A percentile compares a stretch with the other conserved stretches of the same genome.
These are phyloP conservation scores for Pestalotiopsis sp. DNA, from an alignment of 2,329 filamentous ascomycete species.

Conservation along the genomic window DNA sequence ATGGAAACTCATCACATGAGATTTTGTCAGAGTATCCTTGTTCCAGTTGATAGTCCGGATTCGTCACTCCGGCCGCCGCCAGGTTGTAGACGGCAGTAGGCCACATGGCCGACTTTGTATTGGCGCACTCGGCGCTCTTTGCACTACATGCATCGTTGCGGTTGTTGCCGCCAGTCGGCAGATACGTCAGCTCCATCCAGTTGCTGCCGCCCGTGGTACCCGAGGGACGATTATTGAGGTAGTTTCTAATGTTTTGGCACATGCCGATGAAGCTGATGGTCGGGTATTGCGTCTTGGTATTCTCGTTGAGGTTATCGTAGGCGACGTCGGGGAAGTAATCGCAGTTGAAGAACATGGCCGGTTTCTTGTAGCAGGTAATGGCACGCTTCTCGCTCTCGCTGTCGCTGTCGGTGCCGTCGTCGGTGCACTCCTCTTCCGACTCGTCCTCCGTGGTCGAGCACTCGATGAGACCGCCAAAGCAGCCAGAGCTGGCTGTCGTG, in stretches of 20 bases:
- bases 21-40: neutral
- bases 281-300: neutral
- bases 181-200: slow-evolving; percentile 1
- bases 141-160: neutral
- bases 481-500: neutral
- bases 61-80: neutral
- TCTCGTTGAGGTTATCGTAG: neutral
- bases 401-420: slow-evolving; percentile 23
- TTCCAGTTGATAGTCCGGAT: neutral
- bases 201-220: neutral
- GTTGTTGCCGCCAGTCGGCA: neutral
- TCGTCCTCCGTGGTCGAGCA: slow-evolving; percentile 22
- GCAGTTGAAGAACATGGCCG: neutral
- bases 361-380: neutral
- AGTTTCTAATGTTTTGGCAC: slow-evolving; percentile 1
- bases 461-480: neutral
- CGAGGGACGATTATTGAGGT: neutral
- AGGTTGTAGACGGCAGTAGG: neutral
- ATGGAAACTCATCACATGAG: slow-evolving; percentile 2
- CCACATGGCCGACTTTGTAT: neutral
- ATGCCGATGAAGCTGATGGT: neutral
- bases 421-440: slow-evolving; percentile 32
- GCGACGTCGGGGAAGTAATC: neutral
- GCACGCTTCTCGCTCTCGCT: neutral
- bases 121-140: neutral